Evolutionary conservation across 1,284 basidiomycete species (phyloP).

Genomic region (Cerioporus squamosus): DNA sequence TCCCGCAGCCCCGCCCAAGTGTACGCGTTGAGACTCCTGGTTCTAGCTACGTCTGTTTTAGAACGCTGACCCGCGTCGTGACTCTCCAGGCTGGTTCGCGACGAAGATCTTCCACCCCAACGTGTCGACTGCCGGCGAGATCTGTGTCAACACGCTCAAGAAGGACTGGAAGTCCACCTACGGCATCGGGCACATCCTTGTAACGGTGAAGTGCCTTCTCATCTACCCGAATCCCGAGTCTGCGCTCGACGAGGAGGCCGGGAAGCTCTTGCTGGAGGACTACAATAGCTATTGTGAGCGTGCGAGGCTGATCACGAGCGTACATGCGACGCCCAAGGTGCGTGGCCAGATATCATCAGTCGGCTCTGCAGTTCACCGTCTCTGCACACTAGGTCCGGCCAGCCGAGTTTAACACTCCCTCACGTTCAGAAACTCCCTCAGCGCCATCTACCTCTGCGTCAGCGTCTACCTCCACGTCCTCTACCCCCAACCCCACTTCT

Average conservation of each 20-base stretch:
- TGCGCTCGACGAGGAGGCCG: constrained; percentile 93
- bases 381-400: constrained; percentile 51
- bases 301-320: constrained; percentile 82
- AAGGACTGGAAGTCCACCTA: constrained; percentile 96
- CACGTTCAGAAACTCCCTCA: constrained; percentile 33
- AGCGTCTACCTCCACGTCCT: not conserved
- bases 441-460: constrained; percentile 24
- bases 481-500: too few species aligned
- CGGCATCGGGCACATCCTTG: constrained; percentile 88
- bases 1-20: constrained; percentile 90
- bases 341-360: constrained; percentile 4
- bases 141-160: constrained; percentile 97
- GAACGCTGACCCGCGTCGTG: not conserved
- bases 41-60: not conserved
- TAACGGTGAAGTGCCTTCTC: constrained; percentile 92
- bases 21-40: constrained; percentile 47
- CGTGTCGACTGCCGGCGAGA: constrained; percentile 88
- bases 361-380: not conserved
- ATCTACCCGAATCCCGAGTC: constrained; percentile 97
- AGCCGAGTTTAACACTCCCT: constrained; percentile 65
- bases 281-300: constrained; percentile 86
- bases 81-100: constrained; percentile 73
- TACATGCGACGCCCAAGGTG: constrained; percentile 77
- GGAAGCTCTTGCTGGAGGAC: constrained; percentile 88
- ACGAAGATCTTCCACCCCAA: constrained; percentile 98